phyloP scores from a whole-genome alignment of 257 asterid genomes.

The Fraxinus cuspidata region DNA sequence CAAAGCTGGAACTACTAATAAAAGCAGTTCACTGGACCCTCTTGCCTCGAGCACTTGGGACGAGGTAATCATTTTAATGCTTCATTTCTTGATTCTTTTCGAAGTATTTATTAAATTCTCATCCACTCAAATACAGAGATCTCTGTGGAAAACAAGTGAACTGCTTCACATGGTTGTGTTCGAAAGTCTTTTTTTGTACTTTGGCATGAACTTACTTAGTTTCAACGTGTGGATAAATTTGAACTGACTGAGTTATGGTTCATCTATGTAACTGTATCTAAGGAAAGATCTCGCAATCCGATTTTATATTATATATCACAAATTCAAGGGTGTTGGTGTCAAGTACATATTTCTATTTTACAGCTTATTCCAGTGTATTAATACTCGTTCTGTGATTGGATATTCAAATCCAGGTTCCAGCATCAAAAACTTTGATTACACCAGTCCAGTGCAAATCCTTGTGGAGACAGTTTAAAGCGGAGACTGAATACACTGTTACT shows the following conservation, averaged over 20 bases:
- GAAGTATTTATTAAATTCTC: neutral
- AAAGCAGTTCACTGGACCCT: conserved; percentile 59
- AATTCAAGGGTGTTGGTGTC: neutral
- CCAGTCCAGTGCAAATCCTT: conserved; percentile 91
- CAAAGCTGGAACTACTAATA: conserved; percentile 54
- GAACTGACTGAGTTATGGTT: neutral
- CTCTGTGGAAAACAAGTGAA: neutral
- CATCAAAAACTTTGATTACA: conserved; percentile 76
- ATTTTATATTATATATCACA: neutral
- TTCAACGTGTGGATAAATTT: neutral
- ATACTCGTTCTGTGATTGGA: conserved; percentile 23
- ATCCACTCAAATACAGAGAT: neutral
- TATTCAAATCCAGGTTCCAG: conserved; percentile 52
- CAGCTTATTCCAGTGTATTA: conserved; percentile 14
- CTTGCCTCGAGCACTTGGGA: conserved; percentile 95
- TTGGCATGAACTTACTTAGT: neutral
- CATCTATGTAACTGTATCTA: neutral
- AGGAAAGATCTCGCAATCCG: neutral
- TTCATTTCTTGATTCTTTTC: neutral
- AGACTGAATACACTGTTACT: conserved; percentile 87
- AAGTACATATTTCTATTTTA: neutral
- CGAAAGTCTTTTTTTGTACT: neutral
- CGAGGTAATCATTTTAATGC: conserved; percentile 45
- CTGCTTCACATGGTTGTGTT: neutral
- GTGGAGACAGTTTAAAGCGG: conserved; percentile 87